phyloP scores from a whole-genome alignment of 257 asterid genomes.

The Solanum neorickii region DNA sequence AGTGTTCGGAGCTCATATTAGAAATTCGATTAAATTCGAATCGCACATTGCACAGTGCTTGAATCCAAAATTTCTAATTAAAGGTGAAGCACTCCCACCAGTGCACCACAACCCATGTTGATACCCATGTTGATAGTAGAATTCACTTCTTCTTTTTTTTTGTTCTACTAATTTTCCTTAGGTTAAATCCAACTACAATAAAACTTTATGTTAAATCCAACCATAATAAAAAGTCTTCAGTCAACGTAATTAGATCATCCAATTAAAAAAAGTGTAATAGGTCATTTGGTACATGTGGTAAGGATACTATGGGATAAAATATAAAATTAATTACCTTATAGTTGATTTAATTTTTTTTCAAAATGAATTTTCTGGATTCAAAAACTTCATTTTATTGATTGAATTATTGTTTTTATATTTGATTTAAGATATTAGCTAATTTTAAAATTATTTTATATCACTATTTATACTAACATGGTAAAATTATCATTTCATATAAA shows the following conservation, averaged over 20 bases:
- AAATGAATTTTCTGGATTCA: too few relatives aligned
- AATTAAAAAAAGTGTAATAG: not conserved
- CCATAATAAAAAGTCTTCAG: not conserved
- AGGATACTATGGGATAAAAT: not conserved
- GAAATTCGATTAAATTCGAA: too few relatives aligned
- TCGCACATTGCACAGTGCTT: fast-evolving
- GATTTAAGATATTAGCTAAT: not conserved
- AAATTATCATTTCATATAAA: not conserved
- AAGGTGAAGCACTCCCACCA: fast-evolving
- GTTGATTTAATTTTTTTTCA: not conserved
- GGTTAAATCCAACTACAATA: not conserved
- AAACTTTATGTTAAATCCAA: not conserved
- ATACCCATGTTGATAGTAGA: too few relatives aligned
- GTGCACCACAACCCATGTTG: too few relatives aligned
- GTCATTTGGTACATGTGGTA: not conserved
- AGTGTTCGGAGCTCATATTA: too few relatives aligned
- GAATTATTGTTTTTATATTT: not conserved
- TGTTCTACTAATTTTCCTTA: not conserved
- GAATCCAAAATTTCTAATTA: too few relatives aligned
- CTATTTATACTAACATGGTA: not conserved
- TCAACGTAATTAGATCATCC: not conserved
- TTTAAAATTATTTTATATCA: not conserved
- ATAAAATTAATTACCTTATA: not conserved
- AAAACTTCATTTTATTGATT: too few relatives aligned
- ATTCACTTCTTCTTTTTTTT: not conserved